Evolutionary conservation across 768 basidiomycete genomes (phyloP).

Genomic region (Heimioporus sp.): DNA sequence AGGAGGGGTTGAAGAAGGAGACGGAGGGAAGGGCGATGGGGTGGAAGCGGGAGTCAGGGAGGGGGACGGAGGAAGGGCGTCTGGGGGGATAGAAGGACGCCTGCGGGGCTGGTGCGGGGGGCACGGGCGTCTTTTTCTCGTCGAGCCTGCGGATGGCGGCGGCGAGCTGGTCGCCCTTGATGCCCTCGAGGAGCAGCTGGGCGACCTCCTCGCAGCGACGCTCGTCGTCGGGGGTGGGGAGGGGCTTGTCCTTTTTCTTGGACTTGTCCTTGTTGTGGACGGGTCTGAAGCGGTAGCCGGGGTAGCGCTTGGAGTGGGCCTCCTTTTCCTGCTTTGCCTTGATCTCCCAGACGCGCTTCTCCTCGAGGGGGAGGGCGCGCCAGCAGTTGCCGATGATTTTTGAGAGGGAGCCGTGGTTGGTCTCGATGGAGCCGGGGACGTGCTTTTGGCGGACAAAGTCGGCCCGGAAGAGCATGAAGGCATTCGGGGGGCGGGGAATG

Average conservation of each 20-base stretch:
- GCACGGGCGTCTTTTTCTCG: conserved; percentile 1
- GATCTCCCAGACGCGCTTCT: conserved; percentile 71
- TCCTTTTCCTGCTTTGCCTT: conserved; percentile 73
- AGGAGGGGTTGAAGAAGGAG: conserved; percentile 39
- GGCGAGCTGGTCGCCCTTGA: conserved; percentile 67
- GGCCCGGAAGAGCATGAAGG: conserved; percentile 37
- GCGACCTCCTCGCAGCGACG: conserved; percentile 53
- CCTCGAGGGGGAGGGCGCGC: conserved; percentile 65
- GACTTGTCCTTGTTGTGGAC: conserved; percentile 47
- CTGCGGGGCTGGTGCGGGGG: background rate
- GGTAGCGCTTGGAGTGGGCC: conserved; percentile 65
- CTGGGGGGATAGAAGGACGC: conserved; percentile 40
- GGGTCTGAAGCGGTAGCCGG: conserved; percentile 54
- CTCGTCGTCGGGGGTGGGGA: conserved; percentile 25
- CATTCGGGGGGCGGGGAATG: conserved; percentile 29
- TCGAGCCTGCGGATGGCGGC: conserved; percentile 58
- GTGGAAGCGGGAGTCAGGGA: conserved; percentile 41
- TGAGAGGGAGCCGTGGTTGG: conserved; percentile 47
- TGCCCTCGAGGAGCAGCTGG: conserved; percentile 60
- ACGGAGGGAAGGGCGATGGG: conserved; percentile 45
- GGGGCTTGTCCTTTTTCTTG: conserved; percentile 36
- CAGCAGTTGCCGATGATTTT: conserved; percentile 58
- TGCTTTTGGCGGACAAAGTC: conserved; percentile 43
- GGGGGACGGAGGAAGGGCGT: conserved; percentile 63
- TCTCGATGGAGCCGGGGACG: conserved; percentile 50